Percentiles rank a stretch among this genome's conserved stretches.
phyloP scores from a whole-genome alignment of 805 yeast species.

The Sugiyamaella floridensis region DNA sequence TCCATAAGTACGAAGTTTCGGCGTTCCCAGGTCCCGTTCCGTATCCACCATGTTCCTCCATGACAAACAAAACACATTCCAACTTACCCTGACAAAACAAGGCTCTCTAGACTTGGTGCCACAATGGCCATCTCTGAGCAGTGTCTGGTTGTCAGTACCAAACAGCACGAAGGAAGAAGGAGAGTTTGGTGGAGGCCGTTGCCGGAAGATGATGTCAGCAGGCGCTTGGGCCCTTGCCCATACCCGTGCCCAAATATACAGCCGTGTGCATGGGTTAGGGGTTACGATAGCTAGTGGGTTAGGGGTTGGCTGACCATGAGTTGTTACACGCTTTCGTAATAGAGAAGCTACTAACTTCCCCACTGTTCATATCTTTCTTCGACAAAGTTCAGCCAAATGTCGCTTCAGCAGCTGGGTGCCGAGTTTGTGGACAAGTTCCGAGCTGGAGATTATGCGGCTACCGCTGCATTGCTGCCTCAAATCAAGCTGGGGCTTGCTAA shows the following conservation, averaged over 20 bases:
- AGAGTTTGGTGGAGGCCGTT: not conserved
- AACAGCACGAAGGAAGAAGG: not conserved
- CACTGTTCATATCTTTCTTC: no score
- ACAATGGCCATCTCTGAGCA: not conserved
- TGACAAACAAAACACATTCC: not conserved
- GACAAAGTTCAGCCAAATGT: conserved; percentile 19
- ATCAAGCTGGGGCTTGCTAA: conserved; percentile 76
- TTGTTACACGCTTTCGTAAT: no score
- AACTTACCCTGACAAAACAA: not conserved
- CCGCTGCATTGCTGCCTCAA: conserved; percentile 56
- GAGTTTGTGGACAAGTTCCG: conserved; percentile 63
- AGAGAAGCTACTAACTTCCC: no score
- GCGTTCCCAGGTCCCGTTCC: no score
- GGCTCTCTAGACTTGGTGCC: not conserved
- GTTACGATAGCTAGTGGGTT: no score
- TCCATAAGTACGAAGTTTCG: no score
- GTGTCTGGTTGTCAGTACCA: not conserved
- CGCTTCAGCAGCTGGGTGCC: conserved; percentile 62
- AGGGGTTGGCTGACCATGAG: no score
- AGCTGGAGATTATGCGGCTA: conserved; percentile 51
- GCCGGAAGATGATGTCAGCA: not conserved
- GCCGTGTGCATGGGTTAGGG: no score
- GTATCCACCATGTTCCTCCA: not conserved
- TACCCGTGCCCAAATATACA: not conserved
- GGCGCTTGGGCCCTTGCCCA: not conserved